Evolutionary conservation across 352 stramenopile genomes (phyloP).

Genomic region (Phytophthora megakarya): DNA sequence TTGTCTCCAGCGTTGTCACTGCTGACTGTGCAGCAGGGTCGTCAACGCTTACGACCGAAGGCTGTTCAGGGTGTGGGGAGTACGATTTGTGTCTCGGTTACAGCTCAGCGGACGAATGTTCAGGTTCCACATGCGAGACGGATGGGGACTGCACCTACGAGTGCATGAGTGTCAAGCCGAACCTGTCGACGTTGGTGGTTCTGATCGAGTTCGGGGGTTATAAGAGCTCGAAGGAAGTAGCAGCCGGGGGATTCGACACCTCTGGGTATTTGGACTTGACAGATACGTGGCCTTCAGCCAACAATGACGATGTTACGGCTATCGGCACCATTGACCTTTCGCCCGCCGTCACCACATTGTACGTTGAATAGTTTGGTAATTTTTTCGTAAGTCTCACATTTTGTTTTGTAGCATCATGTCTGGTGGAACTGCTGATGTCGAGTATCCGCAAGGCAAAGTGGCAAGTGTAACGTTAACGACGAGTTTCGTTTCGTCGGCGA

Average conservation of each 20-base stretch:
- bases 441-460: slow-evolving; percentile 45
- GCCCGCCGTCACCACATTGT: slow-evolving; percentile 32
- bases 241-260: slow-evolving; percentile 20
- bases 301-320: slow-evolving; percentile 33
- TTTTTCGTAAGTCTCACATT: slow-evolving; percentile 5
- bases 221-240: slow-evolving; percentile 38
- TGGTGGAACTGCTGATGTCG: slow-evolving; percentile 16
- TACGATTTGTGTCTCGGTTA: slow-evolving; percentile 35
- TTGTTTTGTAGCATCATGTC: slow-evolving; percentile 30
- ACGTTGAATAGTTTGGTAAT: slow-evolving; percentile 3
- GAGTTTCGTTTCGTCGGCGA: slow-evolving; percentile 27
- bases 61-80: slow-evolving; percentile 29
- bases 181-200: slow-evolving; percentile 26
- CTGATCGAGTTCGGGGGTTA: slow-evolving; percentile 39
- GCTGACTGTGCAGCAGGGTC: slow-evolving; percentile 27
- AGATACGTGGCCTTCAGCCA: slow-evolving; percentile 27
- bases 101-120: slow-evolving; percentile 22
- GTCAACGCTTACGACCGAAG: slow-evolving; percentile 34
- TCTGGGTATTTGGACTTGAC: slow-evolving; percentile 26
- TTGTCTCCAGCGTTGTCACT: slow-evolving; percentile 4
- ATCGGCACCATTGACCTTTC: slow-evolving; percentile 34
- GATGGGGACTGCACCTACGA: slow-evolving; percentile 29
- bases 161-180: slow-evolving; percentile 26
- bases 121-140: slow-evolving; percentile 27
- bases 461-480: slow-evolving; percentile 29